Base-by-base conservation (phyloP, 768 basidiomycete species). In the Rhodotorula graminis region DNA sequence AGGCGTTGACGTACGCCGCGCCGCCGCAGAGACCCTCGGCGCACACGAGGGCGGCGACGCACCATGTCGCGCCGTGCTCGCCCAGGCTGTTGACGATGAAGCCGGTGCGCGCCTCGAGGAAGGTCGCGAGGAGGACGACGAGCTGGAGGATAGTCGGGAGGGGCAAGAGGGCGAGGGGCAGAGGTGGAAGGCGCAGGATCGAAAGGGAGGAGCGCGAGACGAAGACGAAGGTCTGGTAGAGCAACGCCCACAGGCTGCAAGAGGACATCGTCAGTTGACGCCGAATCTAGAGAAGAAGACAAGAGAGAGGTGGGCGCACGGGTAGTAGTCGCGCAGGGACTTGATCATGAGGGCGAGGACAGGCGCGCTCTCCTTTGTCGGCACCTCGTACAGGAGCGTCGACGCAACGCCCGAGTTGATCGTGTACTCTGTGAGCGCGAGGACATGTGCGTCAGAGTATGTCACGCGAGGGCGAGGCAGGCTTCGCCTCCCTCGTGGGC, bases 371-470 rank as follows among this genome's bases (percentile, higher is more conserved):
- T 86, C 85, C 2, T 84, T 79, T 0, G 85, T 84, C 0, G 94
- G 93, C 19, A 95, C 85, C 11, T 92, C 88, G 79, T 94, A 98
- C 11, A 97, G 80, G 27, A 98, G 83, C 0, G 93, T 95, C 1
- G 95, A 94, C 27, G 92, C 85, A 15, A 97, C 87, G 46, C 95
- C 95, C 88, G 92, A 90, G 78, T 94, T 94, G 75, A 94, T 94
- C 4, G 89, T 92, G 79, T 93, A 94, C 80, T 94, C 92, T 64
- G 72, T 14, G 61, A 27, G 56, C 18, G 2, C n/a, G 7, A 27
- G 21, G 9, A 37, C 5, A 37, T 9, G 37, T 4, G 37, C 37
- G 37, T 37, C 37, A 37, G 37, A 4, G 4, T 5, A 9, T 37
- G 37, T 4, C 37, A 4, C 37, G 37, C 4, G 37, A 37, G 37